A percentile compares a stretch with the other conserved stretches of the same genome.
These are phyloP conservation scores for Lobulomyces angularis DNA, from an alignment of 192 early-diverging fungal species.

Conservation along the genomic window DNA sequence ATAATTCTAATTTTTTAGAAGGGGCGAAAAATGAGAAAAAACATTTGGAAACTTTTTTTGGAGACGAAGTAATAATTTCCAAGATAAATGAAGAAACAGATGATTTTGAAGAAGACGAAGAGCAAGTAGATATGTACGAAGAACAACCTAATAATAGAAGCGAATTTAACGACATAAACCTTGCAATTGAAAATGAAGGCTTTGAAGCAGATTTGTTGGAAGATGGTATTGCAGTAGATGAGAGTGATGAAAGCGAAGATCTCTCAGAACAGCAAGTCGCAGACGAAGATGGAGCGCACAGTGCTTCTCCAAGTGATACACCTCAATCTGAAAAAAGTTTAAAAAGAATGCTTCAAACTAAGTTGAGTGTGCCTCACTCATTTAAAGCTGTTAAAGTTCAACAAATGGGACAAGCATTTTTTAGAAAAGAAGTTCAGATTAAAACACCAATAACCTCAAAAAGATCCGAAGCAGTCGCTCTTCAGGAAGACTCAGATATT, in stretches of 20 bases:
- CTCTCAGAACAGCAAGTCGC: not conserved
- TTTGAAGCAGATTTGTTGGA: not conserved
- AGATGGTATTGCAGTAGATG: not conserved
- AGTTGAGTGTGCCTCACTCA: too few species aligned
- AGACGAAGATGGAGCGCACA: too few species aligned
- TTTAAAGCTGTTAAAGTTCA: too few species aligned
- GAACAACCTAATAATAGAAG: constrained; percentile 9
- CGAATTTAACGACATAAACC: not conserved
- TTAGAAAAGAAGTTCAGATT: too few species aligned
- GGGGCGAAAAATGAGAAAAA: too few species aligned
- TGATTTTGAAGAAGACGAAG: constrained; percentile 12
- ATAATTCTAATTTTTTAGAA: constrained; percentile 3
- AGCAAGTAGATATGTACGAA: constrained; percentile 11
- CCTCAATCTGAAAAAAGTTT: too few species aligned
- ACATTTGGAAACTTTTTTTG: constrained; percentile 4
- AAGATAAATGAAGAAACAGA: constrained; percentile 8
- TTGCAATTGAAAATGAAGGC: not conserved
- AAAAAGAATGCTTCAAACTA: too few species aligned
- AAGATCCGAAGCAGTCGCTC: too few species aligned
- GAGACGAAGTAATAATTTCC: constrained; percentile 1
- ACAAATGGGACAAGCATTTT: too few species aligned
- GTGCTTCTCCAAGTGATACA: too few species aligned
- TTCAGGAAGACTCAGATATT: too few species aligned
- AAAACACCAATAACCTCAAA: too few species aligned
- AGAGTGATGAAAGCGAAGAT: not conserved